Evolutionary conservation across 164 flowering plant species (phyloP).

Genomic region (Dillenia turbinata): DNA sequence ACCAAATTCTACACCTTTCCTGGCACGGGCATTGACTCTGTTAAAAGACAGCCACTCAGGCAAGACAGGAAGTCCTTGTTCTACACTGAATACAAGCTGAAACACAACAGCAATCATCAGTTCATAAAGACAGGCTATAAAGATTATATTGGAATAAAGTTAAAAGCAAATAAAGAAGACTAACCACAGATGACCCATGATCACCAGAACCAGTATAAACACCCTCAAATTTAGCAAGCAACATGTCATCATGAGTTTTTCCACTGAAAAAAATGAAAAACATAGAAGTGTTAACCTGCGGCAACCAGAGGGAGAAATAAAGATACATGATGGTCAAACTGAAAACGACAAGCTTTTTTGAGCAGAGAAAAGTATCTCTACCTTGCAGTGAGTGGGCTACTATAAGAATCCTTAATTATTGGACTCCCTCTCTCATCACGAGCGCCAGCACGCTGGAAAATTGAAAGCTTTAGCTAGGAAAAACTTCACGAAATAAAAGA

Average conservation of each 20-base stretch:
- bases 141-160: too few species aligned
- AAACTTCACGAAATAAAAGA: background rate
- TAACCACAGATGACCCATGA: constrained; percentile 89
- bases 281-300: background rate
- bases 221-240: constrained; percentile 79
- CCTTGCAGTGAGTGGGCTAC: constrained; percentile 97
- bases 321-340: background rate
- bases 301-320: background rate
- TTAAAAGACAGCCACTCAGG: constrained; percentile 93
- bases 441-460: constrained; percentile 84
- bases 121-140: too few species aligned
- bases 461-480: too few species aligned
- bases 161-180: constrained; percentile 11
- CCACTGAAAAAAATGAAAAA: constrained; percentile 53
- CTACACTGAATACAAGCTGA: constrained; percentile 85
- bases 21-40: constrained; percentile 83
- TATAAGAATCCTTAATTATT: constrained; percentile 67
- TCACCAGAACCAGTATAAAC: constrained; percentile 91
- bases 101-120: constrained; percentile 1
- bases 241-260: constrained; percentile 70
- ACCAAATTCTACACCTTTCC: constrained; percentile 72
- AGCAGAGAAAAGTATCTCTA: constrained; percentile 14
- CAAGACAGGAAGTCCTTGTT: constrained; percentile 90
- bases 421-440: constrained; percentile 83
- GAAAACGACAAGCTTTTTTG: background rate